These are phyloP conservation scores for Cyclotella choctawhatcheeana DNA, from an alignment of 108 stramenopile species.

Conservation along the genomic window DNA sequence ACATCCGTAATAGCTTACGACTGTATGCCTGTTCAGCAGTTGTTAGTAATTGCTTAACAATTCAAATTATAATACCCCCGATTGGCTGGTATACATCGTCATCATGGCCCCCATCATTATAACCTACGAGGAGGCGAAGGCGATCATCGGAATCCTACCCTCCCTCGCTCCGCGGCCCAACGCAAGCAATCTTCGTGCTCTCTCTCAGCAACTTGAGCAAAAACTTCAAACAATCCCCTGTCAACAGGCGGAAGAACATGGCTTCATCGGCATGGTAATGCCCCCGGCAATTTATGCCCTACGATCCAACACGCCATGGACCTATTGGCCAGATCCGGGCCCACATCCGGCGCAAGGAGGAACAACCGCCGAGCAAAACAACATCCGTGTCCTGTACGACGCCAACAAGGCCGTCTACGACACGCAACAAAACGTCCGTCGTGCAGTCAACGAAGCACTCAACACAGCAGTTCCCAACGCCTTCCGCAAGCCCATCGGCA, in stretches of 20 bases:
- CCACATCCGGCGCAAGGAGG: background rate
- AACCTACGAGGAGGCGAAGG: constrained; percentile 8
- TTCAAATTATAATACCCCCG: background rate
- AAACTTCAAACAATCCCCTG: background rate
- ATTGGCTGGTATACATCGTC: background rate
- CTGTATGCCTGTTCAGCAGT: constrained; percentile 14
- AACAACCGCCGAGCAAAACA: background rate
- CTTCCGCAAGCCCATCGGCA: constrained; percentile 13
- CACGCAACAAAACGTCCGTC: constrained; percentile 1
- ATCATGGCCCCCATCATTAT: constrained; percentile 18
- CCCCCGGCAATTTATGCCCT: constrained; percentile 9
- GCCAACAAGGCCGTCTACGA: constrained; percentile 16
- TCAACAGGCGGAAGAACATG: background rate
- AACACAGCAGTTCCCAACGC: constrained; percentile 10
- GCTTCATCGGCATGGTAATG: constrained; percentile 4
- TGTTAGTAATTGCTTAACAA: constrained; percentile 1
- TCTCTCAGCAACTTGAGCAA: background rate
- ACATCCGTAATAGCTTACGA: constrained; percentile 1
- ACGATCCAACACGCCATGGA: constrained; percentile 3
- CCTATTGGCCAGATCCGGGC: constrained; percentile 10
- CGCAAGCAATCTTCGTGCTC: constrained; percentile 5
- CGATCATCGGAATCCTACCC: constrained; percentile 12
- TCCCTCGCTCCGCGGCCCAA: constrained; percentile 4
- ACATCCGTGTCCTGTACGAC: background rate
- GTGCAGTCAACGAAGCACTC: constrained; percentile 7